Evolutionary conservation across 2,329 filamentous ascomycete genomes (phyloP).

Genomic region (Juglanconis oblonga): DNA sequence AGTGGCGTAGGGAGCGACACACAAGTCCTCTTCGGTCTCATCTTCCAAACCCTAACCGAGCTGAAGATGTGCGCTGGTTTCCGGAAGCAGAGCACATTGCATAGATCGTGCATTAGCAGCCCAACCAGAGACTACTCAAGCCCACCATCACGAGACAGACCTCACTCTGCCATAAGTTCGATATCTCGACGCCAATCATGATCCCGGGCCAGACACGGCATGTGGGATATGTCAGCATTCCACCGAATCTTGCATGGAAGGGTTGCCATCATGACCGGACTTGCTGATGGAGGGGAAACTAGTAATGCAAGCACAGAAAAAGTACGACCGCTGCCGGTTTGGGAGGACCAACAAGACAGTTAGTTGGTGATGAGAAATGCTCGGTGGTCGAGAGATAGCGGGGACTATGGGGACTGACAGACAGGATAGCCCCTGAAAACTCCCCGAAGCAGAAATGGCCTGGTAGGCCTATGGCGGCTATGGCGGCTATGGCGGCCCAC

Average conservation of each 20-base stretch:
- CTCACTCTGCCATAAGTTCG: neutral
- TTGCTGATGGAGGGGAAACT: too few relatives aligned
- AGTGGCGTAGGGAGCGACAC: neutral
- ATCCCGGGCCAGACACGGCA: too few relatives aligned
- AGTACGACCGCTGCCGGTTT: too few relatives aligned
- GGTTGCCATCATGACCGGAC: too few relatives aligned
- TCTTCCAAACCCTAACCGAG: neutral
- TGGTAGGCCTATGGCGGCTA: too few relatives aligned
- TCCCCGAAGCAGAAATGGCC: neutral
- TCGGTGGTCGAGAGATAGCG: neutral
- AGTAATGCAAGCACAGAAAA: too few relatives aligned
- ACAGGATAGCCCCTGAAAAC: neutral
- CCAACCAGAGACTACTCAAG: neutral
- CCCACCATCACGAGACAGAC: too few relatives aligned
- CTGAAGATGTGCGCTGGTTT: neutral
- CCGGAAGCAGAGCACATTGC: neutral
- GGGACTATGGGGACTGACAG: neutral
- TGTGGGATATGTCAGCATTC: too few relatives aligned
- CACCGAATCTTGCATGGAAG: too few relatives aligned
- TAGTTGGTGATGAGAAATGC: neutral
- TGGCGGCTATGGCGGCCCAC: neutral
- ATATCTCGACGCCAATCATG: neutral
- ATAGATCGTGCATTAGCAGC: neutral
- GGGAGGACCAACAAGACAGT: neutral
- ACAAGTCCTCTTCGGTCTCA: neutral